These are phyloP conservation scores for Lactarius hengduanensis DNA, from an alignment of 768 basidiomycete genomes.

Conservation along the genomic window DNA sequence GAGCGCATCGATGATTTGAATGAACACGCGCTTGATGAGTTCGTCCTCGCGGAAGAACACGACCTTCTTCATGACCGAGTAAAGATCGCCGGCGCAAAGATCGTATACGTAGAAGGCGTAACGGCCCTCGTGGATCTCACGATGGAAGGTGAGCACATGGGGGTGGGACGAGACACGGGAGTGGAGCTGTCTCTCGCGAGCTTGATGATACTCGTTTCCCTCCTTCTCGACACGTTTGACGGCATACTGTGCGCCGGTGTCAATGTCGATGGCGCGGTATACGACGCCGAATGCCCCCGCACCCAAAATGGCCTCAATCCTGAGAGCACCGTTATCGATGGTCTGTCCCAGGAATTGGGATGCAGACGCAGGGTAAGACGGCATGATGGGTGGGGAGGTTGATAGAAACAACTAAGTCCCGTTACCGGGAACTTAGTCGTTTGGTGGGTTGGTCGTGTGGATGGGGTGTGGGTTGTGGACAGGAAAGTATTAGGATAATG, in stretches of 20 bases:
- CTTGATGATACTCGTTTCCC: conserved; percentile 26
- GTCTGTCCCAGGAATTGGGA: conserved; percentile 14
- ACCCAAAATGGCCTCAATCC: conserved; percentile 83
- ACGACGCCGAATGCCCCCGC: conserved; percentile 94
- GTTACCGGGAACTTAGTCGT: conserved; percentile 3
- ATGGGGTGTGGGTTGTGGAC: neutral
- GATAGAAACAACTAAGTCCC: conserved; percentile 4
- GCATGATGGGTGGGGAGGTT: neutral
- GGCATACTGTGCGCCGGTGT: conserved; percentile 51
- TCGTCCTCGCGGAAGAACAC: conserved; percentile 18
- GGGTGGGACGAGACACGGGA: conserved; percentile 72
- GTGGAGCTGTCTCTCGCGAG: conserved; percentile 74
- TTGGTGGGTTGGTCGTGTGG: neutral
- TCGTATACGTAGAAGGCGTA: conserved; percentile 43
- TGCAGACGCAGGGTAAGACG: neutral
- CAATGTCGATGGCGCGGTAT: conserved; percentile 72
- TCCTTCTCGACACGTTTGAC: conserved; percentile 83
- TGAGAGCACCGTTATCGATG: conserved; percentile 77
- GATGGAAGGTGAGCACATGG: conserved; percentile 82
- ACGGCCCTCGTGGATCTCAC: conserved; percentile 74
- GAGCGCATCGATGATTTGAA: conserved; percentile 21
- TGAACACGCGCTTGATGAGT: conserved; percentile 17
- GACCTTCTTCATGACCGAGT: conserved; percentile 8
- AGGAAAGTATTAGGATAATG: neutral
- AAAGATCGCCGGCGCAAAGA: conserved; percentile 19